These are phyloP conservation scores for Davidsoniella neocaledoniae DNA, from an alignment of 2,329 filamentous ascomycete genomes.

Conservation along the genomic window DNA sequence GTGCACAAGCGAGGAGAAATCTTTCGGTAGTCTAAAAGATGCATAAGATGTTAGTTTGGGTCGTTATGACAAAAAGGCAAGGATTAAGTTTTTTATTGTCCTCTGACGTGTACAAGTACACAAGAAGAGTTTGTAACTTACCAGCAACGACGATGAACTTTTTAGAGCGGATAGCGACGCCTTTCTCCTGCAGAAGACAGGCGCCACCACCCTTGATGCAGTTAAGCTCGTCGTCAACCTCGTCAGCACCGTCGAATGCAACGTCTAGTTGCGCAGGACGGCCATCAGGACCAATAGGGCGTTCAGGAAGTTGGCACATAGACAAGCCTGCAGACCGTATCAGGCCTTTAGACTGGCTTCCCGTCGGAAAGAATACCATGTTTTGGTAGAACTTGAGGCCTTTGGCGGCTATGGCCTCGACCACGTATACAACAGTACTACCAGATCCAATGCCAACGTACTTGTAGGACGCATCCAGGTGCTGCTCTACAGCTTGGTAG, in stretches of 20 bases:
- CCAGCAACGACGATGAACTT: slow-evolving; percentile 79
- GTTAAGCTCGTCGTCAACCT: slow-evolving; percentile 87
- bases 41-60: neutral
- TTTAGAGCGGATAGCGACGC: slow-evolving; percentile 70
- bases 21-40: slow-evolving; percentile 66
- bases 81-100: neutral
- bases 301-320: slow-evolving; percentile 60
- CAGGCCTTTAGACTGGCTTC: slow-evolving; percentile 75
- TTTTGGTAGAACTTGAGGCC: slow-evolving; percentile 33
- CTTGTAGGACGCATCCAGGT: slow-evolving; percentile 45
- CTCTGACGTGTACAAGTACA: neutral
- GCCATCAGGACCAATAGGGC: slow-evolving; percentile 38
- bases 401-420: slow-evolving; percentile 58
- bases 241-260: slow-evolving; percentile 90
- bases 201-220: slow-evolving; percentile 96
- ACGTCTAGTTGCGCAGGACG: slow-evolving; percentile 52
- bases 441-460: slow-evolving; percentile 69
- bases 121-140: slow-evolving; percentile 23
- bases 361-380: slow-evolving; percentile 84
- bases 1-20: slow-evolving; percentile 57
- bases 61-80: slow-evolving; percentile 6
- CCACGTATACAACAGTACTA: slow-evolving; percentile 69
- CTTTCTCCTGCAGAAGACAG: slow-evolving; percentile 95
- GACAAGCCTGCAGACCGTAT: slow-evolving; percentile 64
- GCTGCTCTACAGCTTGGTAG: slow-evolving; percentile 54